Conservation (phyloP, 495 filamentous ascomycete species). For the Parathielavia hyrcaniae region DNA sequence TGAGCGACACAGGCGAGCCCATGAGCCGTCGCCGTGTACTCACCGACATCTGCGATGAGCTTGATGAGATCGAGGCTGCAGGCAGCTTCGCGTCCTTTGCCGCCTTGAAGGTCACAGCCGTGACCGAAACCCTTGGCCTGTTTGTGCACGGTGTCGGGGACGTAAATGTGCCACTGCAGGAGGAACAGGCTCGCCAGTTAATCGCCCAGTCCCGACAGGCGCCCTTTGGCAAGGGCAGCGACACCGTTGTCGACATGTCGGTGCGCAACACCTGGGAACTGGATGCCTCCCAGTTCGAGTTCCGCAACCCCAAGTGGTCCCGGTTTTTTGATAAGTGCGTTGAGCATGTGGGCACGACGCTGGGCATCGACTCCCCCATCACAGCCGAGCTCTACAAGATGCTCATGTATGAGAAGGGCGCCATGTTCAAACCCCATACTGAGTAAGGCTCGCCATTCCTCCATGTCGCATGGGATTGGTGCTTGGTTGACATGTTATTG, state of each 20-base stretch:
- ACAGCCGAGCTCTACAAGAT: constrained; percentile 49
- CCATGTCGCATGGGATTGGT: neutral
- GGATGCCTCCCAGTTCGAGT: constrained; percentile 38
- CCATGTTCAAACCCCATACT: constrained; percentile 48
- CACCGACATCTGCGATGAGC: constrained; percentile 6
- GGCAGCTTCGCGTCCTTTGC: constrained; percentile 15
- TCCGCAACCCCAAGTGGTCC: constrained; percentile 37
- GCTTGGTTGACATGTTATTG: constrained; percentile 10
- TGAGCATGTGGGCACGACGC: constrained; percentile 20
- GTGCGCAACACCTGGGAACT: constrained; percentile 51
- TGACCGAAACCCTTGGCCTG: neutral
- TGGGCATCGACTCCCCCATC: constrained; percentile 34
- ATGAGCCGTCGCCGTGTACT: neutral
- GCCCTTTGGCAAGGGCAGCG: constrained; percentile 42
- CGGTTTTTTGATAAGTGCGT: constrained; percentile 23
- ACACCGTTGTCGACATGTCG: constrained; percentile 43
- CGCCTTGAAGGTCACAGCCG: neutral
- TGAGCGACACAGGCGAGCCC: neutral
- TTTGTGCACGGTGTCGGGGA: constrained; percentile 34
- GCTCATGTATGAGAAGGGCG: constrained; percentile 51
- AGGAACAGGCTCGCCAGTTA: constrained; percentile 37
- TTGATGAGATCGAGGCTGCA: constrained; percentile 10
- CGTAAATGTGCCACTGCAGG: constrained; percentile 41
- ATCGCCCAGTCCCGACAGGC: constrained; percentile 38
- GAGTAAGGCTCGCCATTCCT: constrained; percentile 31